Base-by-base conservation (phyloP, 2,329 filamentous ascomycete genomes). In the Colletotrichum filicis region DNA sequence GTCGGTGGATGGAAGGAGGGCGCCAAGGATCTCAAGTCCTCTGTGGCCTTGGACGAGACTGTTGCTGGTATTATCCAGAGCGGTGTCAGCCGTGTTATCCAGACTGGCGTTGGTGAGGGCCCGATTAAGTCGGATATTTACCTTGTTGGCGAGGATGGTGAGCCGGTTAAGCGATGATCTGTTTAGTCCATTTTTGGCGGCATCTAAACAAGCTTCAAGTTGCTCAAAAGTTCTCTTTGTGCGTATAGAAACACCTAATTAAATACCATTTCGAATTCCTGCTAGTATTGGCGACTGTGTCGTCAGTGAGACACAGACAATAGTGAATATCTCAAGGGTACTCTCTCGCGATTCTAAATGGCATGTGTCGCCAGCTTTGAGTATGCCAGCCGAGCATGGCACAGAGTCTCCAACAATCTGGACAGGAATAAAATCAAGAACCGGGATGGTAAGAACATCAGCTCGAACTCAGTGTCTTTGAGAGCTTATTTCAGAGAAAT, bases 81-180 rank as follows among this genome's bases (percentile, higher is more conserved):
- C 53, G 97, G 97, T 30, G 92, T 99, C 5, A 95, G 92, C 83
- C 90, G 95, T 75, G 92, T 99, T 49, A 99, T 99, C 77, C 86
- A 95, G 85, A 98, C 97, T 1, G 89, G 92, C 65, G 97, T 99
- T 56, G 97, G 97, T 1, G 94, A 97, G 81, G 97, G 96, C 0
- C 97, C 97, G 0, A 84, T 93, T 75, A 94, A 91, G 87, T 94
- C 95, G 5, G 89, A 96, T 19, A 90, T 96, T 80, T 92, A 92
- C 79, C 84, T 98, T 74, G 89, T 97, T 74, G 90, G 89, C 75
- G 92, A 92, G 80, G 88, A 90, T 68, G 93, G 93, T 16, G 84
- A 89, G 77, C 82, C 85, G 42, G 80, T 83, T 24, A 83, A 79
- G 74, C 79, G 77, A 69, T 80, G 71, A 66, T 32, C 35, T 5